Percentiles rank a stretch among this genome's conserved stretches.
Evolutionary conservation across 202 grass and related monocot genomes (phyloP).

Genomic region (Zizania palustris): DNA sequence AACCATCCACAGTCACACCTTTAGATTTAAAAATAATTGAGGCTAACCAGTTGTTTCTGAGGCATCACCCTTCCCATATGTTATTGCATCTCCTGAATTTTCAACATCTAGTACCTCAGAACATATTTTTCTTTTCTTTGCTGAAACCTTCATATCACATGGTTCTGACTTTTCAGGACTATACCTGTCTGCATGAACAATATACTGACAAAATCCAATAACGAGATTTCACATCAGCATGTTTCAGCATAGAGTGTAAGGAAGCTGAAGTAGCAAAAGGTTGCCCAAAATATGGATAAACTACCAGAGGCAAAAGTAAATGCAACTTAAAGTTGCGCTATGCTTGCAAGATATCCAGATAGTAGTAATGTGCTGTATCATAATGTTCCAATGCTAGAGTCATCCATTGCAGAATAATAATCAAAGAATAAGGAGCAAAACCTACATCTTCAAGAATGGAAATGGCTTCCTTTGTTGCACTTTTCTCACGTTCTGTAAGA

Average conservation of each 20-base stretch:
- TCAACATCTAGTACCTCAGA: constrained; percentile 34
- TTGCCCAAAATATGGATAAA: constrained; percentile 19
- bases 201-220: constrained; percentile 59
- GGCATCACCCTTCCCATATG: constrained; percentile 23
- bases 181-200: constrained; percentile 39
- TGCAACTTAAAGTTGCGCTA: constrained; percentile 16
- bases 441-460: constrained; percentile 75
- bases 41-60: constrained; percentile 56
- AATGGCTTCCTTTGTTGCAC: constrained; percentile 94
- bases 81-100: constrained; percentile 44
- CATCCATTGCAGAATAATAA: constrained; percentile 24
- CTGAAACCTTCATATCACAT: constrained; percentile 42
- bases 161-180: constrained; percentile 40
- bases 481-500: constrained; percentile 87
- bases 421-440: constrained; percentile 34
- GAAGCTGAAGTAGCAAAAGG: constrained; percentile 22
- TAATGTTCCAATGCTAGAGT: constrained; percentile 15
- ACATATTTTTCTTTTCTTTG: constrained; percentile 87
- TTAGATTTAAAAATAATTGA: constrained; percentile 16
- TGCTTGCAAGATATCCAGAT: constrained; percentile 21
- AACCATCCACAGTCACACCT: not conserved
- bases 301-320: not conserved
- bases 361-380: not conserved
- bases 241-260: constrained; percentile 10
- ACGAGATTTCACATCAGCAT: constrained; percentile 35